phyloP scores from a whole-genome alignment of 306 rosid species.

The Dalbergia oliveri region DNA sequence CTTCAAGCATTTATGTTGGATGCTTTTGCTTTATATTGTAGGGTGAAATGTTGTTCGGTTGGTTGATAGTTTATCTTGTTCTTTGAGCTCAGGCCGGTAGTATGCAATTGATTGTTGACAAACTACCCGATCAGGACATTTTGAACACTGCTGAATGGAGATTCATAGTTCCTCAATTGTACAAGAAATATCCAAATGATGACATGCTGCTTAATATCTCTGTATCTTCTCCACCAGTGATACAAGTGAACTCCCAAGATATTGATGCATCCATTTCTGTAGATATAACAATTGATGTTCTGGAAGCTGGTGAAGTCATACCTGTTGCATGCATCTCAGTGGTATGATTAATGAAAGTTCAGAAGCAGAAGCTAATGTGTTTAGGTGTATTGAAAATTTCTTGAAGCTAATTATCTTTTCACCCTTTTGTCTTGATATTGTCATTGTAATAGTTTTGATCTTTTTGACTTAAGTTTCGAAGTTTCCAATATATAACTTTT shows the following conservation, averaged over 20 bases:
- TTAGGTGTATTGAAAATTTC: slow-evolving; percentile 3
- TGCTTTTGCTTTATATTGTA: slow-evolving; percentile 21
- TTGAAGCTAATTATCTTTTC: not conserved
- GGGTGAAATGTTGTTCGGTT: not conserved
- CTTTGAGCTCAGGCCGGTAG: slow-evolving; percentile 55
- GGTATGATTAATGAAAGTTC: slow-evolving; percentile 61
- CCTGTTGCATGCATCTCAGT: slow-evolving; percentile 81
- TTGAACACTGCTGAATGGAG: slow-evolving; percentile 83
- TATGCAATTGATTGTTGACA: slow-evolving; percentile 66
- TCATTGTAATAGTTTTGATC: not conserved
- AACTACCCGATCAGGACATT: slow-evolving; percentile 57
- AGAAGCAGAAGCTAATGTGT: not conserved
- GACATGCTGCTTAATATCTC: slow-evolving; percentile 72
- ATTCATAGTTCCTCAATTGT: slow-evolving; percentile 77
- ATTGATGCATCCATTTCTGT: slow-evolving; percentile 53
- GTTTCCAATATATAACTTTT: not conserved
- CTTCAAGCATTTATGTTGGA: slow-evolving; percentile 17
- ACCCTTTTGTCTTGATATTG: slow-evolving; percentile 16
- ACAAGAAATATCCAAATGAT: slow-evolving; percentile 75
- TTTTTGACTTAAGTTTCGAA: not conserved
- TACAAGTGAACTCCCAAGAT: slow-evolving; percentile 58
- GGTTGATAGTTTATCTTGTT: slow-evolving; percentile 16
- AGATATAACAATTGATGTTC: slow-evolving; percentile 68
- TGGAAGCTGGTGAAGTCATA: slow-evolving; percentile 60
- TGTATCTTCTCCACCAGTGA: slow-evolving; percentile 71